Evolutionary conservation across 2,329 filamentous ascomycete species (phyloP).

Genomic region (Colletotrichum somersetense): DNA sequence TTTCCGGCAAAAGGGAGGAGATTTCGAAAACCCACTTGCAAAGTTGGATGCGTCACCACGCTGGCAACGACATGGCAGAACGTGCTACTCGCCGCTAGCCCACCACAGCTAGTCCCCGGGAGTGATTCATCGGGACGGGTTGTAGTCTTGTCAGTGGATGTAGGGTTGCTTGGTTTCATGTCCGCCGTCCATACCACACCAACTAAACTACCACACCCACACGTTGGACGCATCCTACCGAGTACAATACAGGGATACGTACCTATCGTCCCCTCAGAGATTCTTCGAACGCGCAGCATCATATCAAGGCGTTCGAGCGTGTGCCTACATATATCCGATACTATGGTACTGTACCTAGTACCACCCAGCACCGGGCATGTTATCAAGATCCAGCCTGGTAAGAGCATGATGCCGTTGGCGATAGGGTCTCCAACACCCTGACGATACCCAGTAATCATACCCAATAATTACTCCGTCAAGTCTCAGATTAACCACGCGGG

Average conservation of each 20-base stretch:
- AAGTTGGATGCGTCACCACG: constrained; percentile 31
- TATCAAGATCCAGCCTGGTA: neutral
- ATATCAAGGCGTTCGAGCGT: neutral
- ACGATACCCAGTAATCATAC: neutral
- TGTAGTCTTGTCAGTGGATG: constrained; percentile 1
- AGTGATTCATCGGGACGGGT: neutral
- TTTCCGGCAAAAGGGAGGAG: constrained; percentile 24
- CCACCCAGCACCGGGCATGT: neutral
- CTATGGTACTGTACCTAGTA: neutral
- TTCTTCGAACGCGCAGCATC: neutral
- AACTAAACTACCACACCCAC: neutral
- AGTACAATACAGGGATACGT: neutral
- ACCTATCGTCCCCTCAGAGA: neutral
- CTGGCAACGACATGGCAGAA: constrained; percentile 29
- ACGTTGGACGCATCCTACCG: neutral
- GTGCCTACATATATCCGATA: neutral
- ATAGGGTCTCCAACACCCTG: neutral
- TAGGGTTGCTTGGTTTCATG: neutral
- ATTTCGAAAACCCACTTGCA: constrained; percentile 14
- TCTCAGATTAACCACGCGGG: neutral
- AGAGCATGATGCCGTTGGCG: constrained; percentile 13
- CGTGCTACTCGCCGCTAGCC: constrained; percentile 11
- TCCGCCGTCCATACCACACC: neutral
- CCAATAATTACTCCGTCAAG: neutral
- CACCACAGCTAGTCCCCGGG: neutral